A percentile compares a stretch with the other conserved stretches of the same genome.
Conservation (phyloP, 179 eudicot genomes). For the Drosera spatulata region DNA sequence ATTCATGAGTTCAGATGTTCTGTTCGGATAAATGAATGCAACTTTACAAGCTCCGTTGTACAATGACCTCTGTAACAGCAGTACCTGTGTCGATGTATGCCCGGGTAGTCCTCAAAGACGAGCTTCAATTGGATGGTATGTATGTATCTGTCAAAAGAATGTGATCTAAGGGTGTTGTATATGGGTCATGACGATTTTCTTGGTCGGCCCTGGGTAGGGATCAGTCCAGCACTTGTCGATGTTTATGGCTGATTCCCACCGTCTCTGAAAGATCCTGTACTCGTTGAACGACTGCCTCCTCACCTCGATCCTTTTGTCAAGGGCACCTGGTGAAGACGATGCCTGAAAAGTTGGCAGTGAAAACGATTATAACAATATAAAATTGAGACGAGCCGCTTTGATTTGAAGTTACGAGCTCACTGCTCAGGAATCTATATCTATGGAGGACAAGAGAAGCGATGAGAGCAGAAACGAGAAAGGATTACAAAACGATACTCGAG, state of each 20-base stretch:
- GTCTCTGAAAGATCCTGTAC: conserved; percentile 46
- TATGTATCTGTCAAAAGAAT: too few relatives aligned
- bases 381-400: too few relatives aligned
- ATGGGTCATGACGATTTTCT: conserved; percentile 10
- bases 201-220: conserved; percentile 35
- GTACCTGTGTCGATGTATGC: too few relatives aligned
- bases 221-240: conserved; percentile 63
- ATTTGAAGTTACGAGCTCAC: neutral
- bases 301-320: conserved; percentile 59
- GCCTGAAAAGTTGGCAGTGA: neutral
- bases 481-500: neutral
- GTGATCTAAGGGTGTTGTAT: neutral
- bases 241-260: conserved; percentile 57
- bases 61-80: too few relatives aligned
- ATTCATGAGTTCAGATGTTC: too few relatives aligned
- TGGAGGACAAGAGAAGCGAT: neutral
- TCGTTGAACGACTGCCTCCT: conserved; percentile 71
- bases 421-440: neutral
- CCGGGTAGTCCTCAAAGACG: too few relatives aligned
- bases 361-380: too few relatives aligned
- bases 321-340: conserved; percentile 2
- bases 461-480: neutral
- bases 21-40: too few relatives aligned
- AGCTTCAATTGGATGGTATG: too few relatives aligned
- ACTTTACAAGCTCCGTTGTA: too few relatives aligned